Percentiles rank a stretch among this genome's conserved stretches.
phyloP scores from a whole-genome alignment of 2,329 filamentous ascomycete genomes.

The Fusarium keratoplasticum region DNA sequence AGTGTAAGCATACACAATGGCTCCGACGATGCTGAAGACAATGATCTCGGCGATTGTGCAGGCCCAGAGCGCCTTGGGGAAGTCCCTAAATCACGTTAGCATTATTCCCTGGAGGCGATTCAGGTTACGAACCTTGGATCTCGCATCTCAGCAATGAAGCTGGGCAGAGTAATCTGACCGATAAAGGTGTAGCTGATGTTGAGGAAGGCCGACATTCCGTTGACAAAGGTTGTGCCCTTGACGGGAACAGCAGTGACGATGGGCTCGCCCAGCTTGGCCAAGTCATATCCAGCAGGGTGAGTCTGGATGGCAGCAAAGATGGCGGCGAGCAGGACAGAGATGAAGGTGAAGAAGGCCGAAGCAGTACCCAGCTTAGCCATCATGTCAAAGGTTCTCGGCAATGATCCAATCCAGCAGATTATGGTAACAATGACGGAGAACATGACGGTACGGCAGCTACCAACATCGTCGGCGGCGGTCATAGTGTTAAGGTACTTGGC shows the following conservation, averaged over 20 bases:
- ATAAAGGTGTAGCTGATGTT: slow-evolving; percentile 98
- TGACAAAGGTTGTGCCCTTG: slow-evolving; percentile 80
- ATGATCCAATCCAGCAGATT: slow-evolving; percentile 81
- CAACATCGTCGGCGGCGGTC: slow-evolving; percentile 71
- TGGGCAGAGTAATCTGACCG: slow-evolving; percentile 92
- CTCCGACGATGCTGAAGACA: slow-evolving; percentile 85
- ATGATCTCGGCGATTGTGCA: slow-evolving; percentile 91
- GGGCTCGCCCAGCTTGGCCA: slow-evolving; percentile 67
- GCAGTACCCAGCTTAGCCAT: slow-evolving; percentile 82
- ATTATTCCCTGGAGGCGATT: neutral
- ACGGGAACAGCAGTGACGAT: slow-evolving; percentile 76
- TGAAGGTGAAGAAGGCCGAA: slow-evolving; percentile 88
- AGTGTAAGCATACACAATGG: slow-evolving; percentile 86
- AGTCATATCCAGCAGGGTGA: slow-evolving; percentile 76
- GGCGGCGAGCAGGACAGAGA: slow-evolving; percentile 86
- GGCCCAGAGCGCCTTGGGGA: slow-evolving; percentile 91
- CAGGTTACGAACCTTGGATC: slow-evolving; percentile 59
- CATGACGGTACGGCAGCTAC: slow-evolving; percentile 79
- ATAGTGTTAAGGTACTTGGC: slow-evolving; percentile 93
- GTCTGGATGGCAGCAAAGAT: slow-evolving; percentile 83
- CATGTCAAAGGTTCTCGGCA: slow-evolving; percentile 86
- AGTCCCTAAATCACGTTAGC: slow-evolving; percentile 69
- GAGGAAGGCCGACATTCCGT: slow-evolving; percentile 87
- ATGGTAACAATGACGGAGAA: slow-evolving; percentile 81
- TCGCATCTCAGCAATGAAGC: slow-evolving; percentile 95